A percentile compares a stretch with the other conserved stretches of the same genome.
phyloP scores from a whole-genome alignment of 2,329 filamentous ascomycete genomes.

The Paecilomyces niveus region DNA sequence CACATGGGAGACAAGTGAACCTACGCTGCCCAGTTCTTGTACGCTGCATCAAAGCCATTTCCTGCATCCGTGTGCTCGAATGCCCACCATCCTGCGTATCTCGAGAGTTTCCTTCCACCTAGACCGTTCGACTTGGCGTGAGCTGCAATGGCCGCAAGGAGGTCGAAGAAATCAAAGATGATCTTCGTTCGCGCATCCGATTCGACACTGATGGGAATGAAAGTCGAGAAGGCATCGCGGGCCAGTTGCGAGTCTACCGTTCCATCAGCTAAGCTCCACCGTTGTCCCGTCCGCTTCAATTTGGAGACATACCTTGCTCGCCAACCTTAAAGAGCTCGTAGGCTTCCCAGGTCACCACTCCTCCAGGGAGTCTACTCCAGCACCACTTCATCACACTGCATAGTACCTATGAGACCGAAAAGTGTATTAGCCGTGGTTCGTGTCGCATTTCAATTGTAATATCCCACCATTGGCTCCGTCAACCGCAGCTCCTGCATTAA shows the following conservation, averaged over 20 bases:
- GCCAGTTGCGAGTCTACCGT: conserved; percentile 77
- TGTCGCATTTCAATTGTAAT: not conserved
- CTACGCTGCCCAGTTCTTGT: conserved; percentile 78
- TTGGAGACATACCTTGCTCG: conserved; percentile 63
- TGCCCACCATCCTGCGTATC: conserved; percentile 97
- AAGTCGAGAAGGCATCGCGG: conserved; percentile 88
- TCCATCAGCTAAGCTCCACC: conserved; percentile 8
- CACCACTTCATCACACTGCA: conserved; percentile 97
- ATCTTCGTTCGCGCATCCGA: conserved; percentile 79
- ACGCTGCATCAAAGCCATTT: conserved; percentile 90
- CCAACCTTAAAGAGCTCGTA: conserved; percentile 95
- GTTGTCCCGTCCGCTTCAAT: not conserved
- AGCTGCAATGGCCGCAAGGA: conserved; percentile 82
- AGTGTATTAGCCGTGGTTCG: conserved; percentile 3
- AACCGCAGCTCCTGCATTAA: conserved; percentile 83
- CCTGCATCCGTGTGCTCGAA: conserved; percentile 85
- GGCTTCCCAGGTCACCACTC: conserved; percentile 92
- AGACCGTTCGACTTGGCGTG: conserved; percentile 91
- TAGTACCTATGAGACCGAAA: conserved; percentile 57
- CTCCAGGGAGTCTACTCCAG: conserved; percentile 85
- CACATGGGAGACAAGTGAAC: conserved; percentile 17
- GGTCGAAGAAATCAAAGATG: conserved; percentile 93
- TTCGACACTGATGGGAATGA: conserved; percentile 89
- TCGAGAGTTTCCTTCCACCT: conserved; percentile 84
- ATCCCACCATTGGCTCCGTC: conserved; percentile 81